Base-by-base conservation (phyloP, 345 rosid genomes). In the Camelina neglecta region DNA sequence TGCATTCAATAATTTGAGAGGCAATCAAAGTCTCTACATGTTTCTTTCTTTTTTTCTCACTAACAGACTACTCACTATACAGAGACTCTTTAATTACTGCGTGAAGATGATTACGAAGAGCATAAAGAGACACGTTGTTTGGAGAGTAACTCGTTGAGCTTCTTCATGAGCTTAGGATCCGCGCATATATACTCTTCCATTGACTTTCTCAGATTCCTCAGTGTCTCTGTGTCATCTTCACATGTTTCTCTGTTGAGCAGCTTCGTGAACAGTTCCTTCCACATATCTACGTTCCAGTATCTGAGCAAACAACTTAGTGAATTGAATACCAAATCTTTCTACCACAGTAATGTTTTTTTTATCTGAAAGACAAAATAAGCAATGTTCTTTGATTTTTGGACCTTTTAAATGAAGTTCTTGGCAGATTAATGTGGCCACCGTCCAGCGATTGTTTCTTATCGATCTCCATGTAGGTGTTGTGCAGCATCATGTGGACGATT, bases 401-500 rank as follows among this genome's bases (percentile, higher is more conserved):
- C 97, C 99, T 83, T 87, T 74, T 92, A 31, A 89, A 85, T 41
- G 93, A 24, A 58, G 87, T 73, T 85, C 69, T 89, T 29, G 97
- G 98, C 68, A 73, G 60, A 78, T 87, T 86, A 44, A 87, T 38
- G 81, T 57, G 21, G 75, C 79, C 69, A 55, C 92, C 88, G 56
- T 83, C 81, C 4, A 85, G 44, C 55, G 86, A 71, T 72, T 75
- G 80, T 69, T 83, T 90, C 86, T 80, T 88, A 65, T 63, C 86
- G 31, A 86, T 74, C 80, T 88, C 88, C 93, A 95, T 81, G 80
- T 90, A 92, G 47, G 86, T 41, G 79, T 84, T 85, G 76, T 92
- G 93, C 73, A 92, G 87, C 97, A 95, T 89, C 90, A 89, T 57
- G 76, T 95, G 99, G 71, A 85, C 96, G 47, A 80, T 62, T 70